phyloP scores from a whole-genome alignment of 108 stramenopile species.

The Cyclotella distinguenda region DNA sequence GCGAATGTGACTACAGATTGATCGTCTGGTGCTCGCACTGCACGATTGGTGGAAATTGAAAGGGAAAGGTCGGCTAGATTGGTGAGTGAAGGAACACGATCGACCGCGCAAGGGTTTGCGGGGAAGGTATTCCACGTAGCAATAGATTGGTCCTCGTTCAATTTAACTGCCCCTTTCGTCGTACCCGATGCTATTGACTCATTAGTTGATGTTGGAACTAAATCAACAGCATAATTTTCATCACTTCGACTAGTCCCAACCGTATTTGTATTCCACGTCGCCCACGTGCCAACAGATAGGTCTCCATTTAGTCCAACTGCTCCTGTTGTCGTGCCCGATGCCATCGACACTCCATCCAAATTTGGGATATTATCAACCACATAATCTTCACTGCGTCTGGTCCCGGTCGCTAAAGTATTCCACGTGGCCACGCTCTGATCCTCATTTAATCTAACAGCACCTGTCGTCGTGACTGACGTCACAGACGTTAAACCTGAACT shows the following conservation, averaged over 20 bases:
- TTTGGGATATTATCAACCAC: conserved; percentile 13
- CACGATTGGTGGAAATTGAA: conserved; percentile 30
- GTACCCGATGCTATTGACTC: conserved; percentile 31
- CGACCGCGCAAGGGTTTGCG: conserved; percentile 18
- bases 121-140: conserved; percentile 43
- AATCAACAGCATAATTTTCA: conserved; percentile 9
- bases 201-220: conserved; percentile 2
- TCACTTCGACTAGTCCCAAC: conserved; percentile 2
- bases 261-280: conserved; percentile 41
- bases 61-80: conserved; percentile 13
- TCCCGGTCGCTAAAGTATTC: conserved; percentile 34
- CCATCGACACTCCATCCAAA: conserved; percentile 11
- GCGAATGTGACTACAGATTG: conserved; percentile 51
- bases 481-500: background rate
- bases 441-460: conserved; percentile 26
- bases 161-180: conserved; percentile 25
- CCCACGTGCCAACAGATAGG: conserved; percentile 44
- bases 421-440: conserved; percentile 48
- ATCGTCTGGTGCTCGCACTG: conserved; percentile 37
- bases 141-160: conserved; percentile 40
- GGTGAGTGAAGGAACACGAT: conserved; percentile 29
- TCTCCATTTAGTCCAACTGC: conserved; percentile 30
- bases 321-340: conserved; percentile 34
- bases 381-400: background rate
- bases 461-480: conserved; percentile 19